Conservation (phyloP, 306 rosid species). For the Abrus precatorius region DNA sequence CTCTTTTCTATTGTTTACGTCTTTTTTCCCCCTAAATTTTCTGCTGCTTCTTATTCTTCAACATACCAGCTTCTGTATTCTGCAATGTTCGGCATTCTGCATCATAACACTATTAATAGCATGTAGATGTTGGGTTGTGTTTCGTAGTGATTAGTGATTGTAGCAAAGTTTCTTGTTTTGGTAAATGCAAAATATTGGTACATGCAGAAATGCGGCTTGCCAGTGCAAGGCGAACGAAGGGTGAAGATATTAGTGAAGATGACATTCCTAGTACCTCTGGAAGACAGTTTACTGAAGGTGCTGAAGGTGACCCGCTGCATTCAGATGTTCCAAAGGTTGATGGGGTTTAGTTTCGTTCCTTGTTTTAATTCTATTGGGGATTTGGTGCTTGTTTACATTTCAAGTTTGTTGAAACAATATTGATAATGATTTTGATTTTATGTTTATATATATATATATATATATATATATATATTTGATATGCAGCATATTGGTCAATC, state of each 20-base stretch:
- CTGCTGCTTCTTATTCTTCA: not conserved
- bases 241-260: constrained; percentile 86
- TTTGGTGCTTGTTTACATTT: not conserved
- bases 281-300: constrained; percentile 76
- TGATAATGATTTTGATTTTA: constrained; percentile 1
- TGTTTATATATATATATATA: too few relatives aligned
- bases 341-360: constrained; percentile 36
- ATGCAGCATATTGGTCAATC: constrained; percentile 89
- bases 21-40: too few relatives aligned
- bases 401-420: constrained; percentile 3
- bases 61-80: not conserved
- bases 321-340: constrained; percentile 74
- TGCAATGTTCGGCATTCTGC: not conserved
- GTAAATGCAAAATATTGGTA: constrained; percentile 13
- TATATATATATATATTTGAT: not conserved
- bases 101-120: not conserved
- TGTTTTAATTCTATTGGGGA: constrained; percentile 8
- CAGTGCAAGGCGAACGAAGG: constrained; percentile 78
- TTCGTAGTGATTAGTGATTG: constrained; percentile 31
- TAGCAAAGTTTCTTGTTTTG: constrained; percentile 18
- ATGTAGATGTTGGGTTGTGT: constrained; percentile 18
- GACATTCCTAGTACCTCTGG: constrained; percentile 97
- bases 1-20: not conserved
- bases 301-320: constrained; percentile 58
- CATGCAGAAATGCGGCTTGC: constrained; percentile 90